A percentile compares a stretch with the other conserved stretches of the same genome.
These are phyloP conservation scores for Aureobasidium sp. DNA, from an alignment of 2,329 filamentous ascomycete genomes.

Conservation along the genomic window DNA sequence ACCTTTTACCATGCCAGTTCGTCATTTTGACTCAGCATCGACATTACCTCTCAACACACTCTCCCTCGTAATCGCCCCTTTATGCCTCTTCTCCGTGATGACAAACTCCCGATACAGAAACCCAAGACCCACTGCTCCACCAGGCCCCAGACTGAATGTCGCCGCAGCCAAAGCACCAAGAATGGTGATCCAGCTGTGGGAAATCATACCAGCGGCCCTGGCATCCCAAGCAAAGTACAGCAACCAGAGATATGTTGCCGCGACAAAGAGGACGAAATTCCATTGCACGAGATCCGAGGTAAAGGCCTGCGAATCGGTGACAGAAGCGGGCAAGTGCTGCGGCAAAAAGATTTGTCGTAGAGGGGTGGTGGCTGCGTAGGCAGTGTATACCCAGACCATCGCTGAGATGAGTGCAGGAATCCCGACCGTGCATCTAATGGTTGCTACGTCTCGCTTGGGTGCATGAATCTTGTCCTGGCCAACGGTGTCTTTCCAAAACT, in stretches of 20 bases:
- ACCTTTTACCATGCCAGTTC: no score
- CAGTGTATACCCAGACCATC: conserved; percentile 14
- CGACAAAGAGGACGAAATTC: conserved; percentile 5
- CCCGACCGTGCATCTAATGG: conserved; percentile 16
- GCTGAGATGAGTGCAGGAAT: conserved; percentile 10
- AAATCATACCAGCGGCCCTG: conserved; percentile 27
- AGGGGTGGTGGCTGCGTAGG: background rate
- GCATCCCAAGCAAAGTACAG: conserved; percentile 29
- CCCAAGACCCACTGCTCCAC: conserved; percentile 25
- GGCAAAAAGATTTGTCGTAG: conserved; percentile 9
- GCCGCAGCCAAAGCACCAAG: conserved; percentile 17
- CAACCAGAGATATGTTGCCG: conserved; percentile 27
- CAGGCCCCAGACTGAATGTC: conserved; percentile 23
- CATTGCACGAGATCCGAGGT: conserved; percentile 3
- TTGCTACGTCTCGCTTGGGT: conserved; percentile 17
- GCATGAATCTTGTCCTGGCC: conserved; percentile 18
- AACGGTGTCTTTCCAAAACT: conserved; percentile 21
- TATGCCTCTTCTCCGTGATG: conserved; percentile 26
- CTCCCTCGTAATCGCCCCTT: conserved; percentile 16
- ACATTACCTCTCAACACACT: background rate
- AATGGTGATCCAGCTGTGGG: conserved; percentile 22
- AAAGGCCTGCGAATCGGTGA: background rate
- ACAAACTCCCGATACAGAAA: conserved; percentile 33
- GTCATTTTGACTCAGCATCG: no score
- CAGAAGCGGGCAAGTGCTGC: background rate